Evolutionary conservation across 257 asterid species (phyloP).

Genomic region (Solanum sejunctum): DNA sequence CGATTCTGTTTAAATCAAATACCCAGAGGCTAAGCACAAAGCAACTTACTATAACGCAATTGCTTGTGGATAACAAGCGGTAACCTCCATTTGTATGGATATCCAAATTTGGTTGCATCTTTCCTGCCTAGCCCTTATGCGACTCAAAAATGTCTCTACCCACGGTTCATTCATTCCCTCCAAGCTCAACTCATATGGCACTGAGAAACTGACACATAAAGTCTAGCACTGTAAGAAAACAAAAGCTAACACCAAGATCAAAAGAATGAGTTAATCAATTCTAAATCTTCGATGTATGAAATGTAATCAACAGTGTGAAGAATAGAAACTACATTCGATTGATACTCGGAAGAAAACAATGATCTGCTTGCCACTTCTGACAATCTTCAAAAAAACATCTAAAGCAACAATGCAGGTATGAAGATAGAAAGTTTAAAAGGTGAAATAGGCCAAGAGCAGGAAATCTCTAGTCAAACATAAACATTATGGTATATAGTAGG

Average conservation of each 20-base stretch:
- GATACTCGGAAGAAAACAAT: neutral
- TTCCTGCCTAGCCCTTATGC: constrained; percentile 26
- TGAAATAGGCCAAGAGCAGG: neutral
- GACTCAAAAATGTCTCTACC: constrained; percentile 54
- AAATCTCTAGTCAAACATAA: neutral
- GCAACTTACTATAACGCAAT: constrained; percentile 36
- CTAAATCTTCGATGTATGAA: neutral
- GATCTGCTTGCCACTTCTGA: neutral
- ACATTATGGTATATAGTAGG: neutral
- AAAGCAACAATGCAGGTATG: neutral
- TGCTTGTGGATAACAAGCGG: constrained; percentile 55
- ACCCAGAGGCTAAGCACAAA: neutral
- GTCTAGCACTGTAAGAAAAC: neutral
- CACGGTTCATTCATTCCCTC: constrained; percentile 57
- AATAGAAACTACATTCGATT: neutral
- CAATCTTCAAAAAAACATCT: neutral
- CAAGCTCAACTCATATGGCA: constrained; percentile 64
- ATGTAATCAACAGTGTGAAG: neutral
- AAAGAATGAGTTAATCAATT: neutral
- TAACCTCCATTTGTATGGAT: constrained; percentile 63
- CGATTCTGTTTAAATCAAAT: neutral
- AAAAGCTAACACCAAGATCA: neutral
- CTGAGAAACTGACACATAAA: constrained; percentile 45
- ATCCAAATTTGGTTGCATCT: constrained; percentile 56
- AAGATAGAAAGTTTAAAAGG: neutral